Conservation (phyloP, 306 rosid genomes). For the Oxytropis ochrocephala region DNA sequence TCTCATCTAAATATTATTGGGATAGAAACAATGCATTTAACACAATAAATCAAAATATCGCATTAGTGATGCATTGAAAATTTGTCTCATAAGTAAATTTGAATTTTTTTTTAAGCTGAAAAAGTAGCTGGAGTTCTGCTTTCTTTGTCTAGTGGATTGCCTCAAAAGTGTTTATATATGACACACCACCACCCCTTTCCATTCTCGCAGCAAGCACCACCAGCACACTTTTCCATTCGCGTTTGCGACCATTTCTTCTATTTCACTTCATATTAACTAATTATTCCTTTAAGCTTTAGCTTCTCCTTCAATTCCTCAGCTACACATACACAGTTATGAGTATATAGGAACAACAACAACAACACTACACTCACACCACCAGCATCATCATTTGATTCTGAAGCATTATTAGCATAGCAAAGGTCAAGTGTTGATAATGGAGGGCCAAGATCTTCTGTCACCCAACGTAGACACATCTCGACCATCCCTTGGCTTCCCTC, state of each 20-base stretch:
- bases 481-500: constrained; percentile 88
- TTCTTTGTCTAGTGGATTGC: too few relatives aligned
- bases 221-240: background rate
- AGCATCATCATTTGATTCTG: too few relatives aligned
- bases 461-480: constrained; percentile 64
- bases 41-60: too few relatives aligned
- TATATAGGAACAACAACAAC: background rate
- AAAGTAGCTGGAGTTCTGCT: too few relatives aligned
- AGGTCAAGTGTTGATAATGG: constrained; percentile 34
- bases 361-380: background rate
- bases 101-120: too few relatives aligned
- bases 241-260: background rate
- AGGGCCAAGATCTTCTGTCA: constrained; percentile 59
- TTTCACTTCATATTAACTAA: background rate
- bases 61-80: too few relatives aligned
- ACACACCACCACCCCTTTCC: background rate
- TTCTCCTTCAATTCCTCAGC: background rate
- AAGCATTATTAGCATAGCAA: background rate
- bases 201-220: background rate
- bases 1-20: too few relatives aligned
- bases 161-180: background rate
- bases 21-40: too few relatives aligned
- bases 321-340: background rate
- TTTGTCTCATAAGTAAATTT: too few relatives aligned
- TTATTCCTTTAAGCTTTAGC: background rate